phyloP scores from a whole-genome alignment of 2,329 filamentous ascomycete species.

The Penicillium sp. region DNA sequence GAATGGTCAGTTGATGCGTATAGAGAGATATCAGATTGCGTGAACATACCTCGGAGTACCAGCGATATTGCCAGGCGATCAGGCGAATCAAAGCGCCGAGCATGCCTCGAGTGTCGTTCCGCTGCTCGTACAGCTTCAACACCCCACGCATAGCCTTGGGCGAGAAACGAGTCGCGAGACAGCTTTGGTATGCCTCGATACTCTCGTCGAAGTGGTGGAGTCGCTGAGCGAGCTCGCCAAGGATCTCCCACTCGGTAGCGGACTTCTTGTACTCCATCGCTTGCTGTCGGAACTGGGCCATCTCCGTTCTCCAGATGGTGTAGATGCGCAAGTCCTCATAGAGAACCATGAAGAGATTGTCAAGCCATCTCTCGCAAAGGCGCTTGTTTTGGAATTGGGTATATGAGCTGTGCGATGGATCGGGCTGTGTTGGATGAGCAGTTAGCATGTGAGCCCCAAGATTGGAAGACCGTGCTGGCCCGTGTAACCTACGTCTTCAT shows the following conservation, averaged over 20 bases:
- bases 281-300: slow-evolving; percentile 91
- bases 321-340: slow-evolving; percentile 98
- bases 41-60: slow-evolving; percentile 83
- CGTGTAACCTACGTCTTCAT: slow-evolving; percentile 61
- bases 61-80: slow-evolving; percentile 97
- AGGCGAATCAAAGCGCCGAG: slow-evolving; percentile 85
- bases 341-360: slow-evolving; percentile 98
- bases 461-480: neutral
- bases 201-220: slow-evolving; percentile 91
- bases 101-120: slow-evolving; percentile 76
- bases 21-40: neutral
- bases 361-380: slow-evolving; percentile 94
- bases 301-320: slow-evolving; percentile 98
- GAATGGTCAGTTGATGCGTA: slow-evolving; percentile 17
- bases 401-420: slow-evolving; percentile 70
- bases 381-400: slow-evolving; percentile 96
- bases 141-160: slow-evolving; percentile 89
- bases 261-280: slow-evolving; percentile 96
- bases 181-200: slow-evolving; percentile 88
- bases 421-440: slow-evolving; percentile 48
- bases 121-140: slow-evolving; percentile 73
- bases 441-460: slow-evolving; percentile 10
- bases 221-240: slow-evolving; percentile 87
- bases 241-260: slow-evolving; percentile 96
- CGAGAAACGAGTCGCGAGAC: slow-evolving; percentile 83